phyloP scores from a whole-genome alignment of 306 rosid genomes.

The Ormosia emarginata region DNA sequence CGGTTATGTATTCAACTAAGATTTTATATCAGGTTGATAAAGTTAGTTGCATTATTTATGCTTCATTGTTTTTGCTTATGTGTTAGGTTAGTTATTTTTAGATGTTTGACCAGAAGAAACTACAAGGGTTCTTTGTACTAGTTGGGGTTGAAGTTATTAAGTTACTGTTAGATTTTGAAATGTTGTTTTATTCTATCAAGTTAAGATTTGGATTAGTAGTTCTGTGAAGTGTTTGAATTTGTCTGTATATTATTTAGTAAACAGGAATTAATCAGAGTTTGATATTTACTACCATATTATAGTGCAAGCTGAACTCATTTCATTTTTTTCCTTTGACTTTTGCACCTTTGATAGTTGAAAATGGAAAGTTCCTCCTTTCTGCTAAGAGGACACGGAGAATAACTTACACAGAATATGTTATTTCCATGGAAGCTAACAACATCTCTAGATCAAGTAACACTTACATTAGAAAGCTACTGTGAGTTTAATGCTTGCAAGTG shows the following conservation, averaged over 20 bases:
- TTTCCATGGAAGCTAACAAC: constrained; percentile 85
- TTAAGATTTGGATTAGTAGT: too few relatives aligned
- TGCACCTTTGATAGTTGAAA: too few relatives aligned
- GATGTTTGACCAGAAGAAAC: too few relatives aligned
- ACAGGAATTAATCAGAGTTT: neutral
- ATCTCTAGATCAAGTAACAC: constrained; percentile 86
- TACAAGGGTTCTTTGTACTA: too few relatives aligned
- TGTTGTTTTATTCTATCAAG: too few relatives aligned
- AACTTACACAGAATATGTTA: constrained; percentile 80
- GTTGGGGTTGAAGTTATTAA: too few relatives aligned
- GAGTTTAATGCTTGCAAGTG: constrained; percentile 10
- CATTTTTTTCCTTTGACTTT: neutral
- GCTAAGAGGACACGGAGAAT: too few relatives aligned
- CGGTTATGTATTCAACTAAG: neutral
- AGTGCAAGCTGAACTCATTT: neutral
- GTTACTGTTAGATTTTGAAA: too few relatives aligned
- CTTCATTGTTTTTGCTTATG: neutral
- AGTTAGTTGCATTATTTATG: neutral
- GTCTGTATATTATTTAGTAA: neutral
- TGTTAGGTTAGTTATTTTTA: neutral
- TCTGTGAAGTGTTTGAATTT: neutral
- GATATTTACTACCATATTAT: neutral
- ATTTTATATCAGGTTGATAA: neutral
- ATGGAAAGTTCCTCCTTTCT: too few relatives aligned
- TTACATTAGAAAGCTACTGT: constrained; percentile 83